phyloP scores from a whole-genome alignment of 768 basidiomycete genomes.

The Suillus spraguei region DNA sequence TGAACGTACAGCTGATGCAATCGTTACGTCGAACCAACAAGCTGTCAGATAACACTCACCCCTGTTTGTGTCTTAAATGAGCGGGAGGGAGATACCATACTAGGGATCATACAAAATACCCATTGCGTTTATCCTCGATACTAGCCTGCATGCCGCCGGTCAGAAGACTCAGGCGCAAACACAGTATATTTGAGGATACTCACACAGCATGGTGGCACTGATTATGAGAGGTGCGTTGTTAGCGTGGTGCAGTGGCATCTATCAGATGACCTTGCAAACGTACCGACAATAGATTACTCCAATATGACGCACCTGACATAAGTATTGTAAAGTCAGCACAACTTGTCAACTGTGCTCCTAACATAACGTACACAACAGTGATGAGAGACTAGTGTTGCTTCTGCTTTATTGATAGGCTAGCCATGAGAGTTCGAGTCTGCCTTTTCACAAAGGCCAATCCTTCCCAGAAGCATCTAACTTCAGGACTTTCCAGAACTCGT shows the following conservation, averaged over 20 bases:
- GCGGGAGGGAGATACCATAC: neutral
- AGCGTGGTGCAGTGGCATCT: neutral
- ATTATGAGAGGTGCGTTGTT: neutral
- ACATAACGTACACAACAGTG: neutral
- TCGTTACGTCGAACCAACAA: neutral
- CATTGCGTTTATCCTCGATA: neutral
- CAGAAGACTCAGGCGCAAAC: neutral
- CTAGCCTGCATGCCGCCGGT: neutral
- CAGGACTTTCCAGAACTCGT: neutral
- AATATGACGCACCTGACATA: neutral
- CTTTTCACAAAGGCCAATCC: conserved; percentile 22
- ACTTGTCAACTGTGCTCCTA: neutral
- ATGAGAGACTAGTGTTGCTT: neutral
- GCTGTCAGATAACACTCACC: neutral
- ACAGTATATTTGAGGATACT: neutral
- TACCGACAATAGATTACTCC: neutral
- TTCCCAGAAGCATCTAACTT: conserved; percentile 16
- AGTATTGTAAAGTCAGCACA: neutral
- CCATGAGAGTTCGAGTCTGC: conserved; percentile 19
- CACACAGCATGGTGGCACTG: neutral
- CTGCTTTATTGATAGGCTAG: conserved; percentile 12
- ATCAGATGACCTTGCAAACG: neutral
- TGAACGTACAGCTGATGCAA: neutral
- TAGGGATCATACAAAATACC: neutral
- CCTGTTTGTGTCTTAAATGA: neutral